Evolutionary conservation across 2,329 filamentous ascomycete species (phyloP).

Genomic region (Diaporthe capsici): DNA sequence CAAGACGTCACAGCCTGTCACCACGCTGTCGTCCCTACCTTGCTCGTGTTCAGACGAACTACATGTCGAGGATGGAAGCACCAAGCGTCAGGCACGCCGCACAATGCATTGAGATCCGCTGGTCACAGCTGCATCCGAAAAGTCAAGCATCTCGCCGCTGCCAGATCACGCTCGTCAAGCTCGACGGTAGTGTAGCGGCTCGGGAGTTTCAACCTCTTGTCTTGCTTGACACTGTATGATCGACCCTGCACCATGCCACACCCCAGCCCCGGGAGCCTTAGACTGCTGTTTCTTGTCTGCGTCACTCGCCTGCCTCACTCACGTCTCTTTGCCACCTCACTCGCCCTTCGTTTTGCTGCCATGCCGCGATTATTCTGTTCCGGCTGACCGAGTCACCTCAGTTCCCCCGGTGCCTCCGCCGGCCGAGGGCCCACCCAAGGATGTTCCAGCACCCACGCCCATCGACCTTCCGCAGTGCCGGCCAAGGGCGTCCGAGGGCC

Average conservation of each 20-base stretch:
- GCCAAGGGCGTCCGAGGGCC: slow-evolving; percentile 47
- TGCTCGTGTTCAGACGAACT: slow-evolving; percentile 11
- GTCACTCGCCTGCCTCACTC: slow-evolving; percentile 36
- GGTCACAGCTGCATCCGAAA: slow-evolving; percentile 23
- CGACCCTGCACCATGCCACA: slow-evolving; percentile 38
- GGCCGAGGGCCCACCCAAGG: slow-evolving; percentile 56
- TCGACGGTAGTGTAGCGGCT: slow-evolving; percentile 22
- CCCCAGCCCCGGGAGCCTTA: slow-evolving; percentile 24
- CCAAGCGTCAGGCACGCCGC: slow-evolving; percentile 15
- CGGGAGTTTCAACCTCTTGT: slow-evolving; percentile 30
- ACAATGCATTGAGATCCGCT: slow-evolving; percentile 1
- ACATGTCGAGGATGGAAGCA: background rate
- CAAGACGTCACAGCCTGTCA: slow-evolving; percentile 22
- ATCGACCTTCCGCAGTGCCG: slow-evolving; percentile 63
- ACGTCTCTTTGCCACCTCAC: slow-evolving; percentile 33
- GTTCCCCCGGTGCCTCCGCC: slow-evolving; percentile 38
- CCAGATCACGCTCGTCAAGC: slow-evolving; percentile 17
- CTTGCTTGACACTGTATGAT: slow-evolving; percentile 40
- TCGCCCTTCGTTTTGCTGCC: slow-evolving; percentile 38
- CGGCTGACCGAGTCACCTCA: slow-evolving; percentile 35
- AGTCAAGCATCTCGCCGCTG: slow-evolving; percentile 11
- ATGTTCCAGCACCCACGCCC: slow-evolving; percentile 70
- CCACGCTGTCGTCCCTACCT: slow-evolving; percentile 21
- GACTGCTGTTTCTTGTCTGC: slow-evolving; percentile 26
- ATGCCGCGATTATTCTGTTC: slow-evolving; percentile 24